Conservation (phyloP, 495 filamentous ascomycete genomes). For the Lepidopterella palustris region DNA sequence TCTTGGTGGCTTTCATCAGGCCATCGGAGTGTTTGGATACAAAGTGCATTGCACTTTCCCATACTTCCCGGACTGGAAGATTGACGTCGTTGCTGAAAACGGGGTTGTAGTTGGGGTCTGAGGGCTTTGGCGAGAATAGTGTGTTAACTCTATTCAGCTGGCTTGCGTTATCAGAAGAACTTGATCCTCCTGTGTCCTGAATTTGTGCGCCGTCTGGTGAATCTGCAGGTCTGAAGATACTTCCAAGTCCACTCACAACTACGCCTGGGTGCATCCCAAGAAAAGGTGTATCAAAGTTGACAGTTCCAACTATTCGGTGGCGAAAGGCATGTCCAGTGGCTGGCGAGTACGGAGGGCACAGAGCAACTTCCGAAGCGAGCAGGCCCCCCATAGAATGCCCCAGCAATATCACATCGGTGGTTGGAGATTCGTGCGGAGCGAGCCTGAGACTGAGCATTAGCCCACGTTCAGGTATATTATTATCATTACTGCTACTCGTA, state of each 20-base stretch:
- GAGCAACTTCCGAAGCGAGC: conserved; percentile 68
- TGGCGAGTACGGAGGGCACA: conserved; percentile 45
- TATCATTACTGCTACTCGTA: conserved; percentile 29
- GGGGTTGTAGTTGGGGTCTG: conserved; percentile 66
- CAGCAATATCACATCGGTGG: conserved; percentile 73
- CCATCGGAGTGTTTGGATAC: conserved; percentile 69
- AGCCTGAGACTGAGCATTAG: conserved; percentile 46
- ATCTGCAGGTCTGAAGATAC: conserved; percentile 58
- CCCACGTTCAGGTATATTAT: not conserved
- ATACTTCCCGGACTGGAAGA: conserved; percentile 56
- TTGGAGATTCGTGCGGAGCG: conserved; percentile 63
- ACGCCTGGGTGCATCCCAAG: conserved; percentile 87
- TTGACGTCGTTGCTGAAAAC: conserved; percentile 65
- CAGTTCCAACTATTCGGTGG: conserved; percentile 74
- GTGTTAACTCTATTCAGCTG: conserved; percentile 19
- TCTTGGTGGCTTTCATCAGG: conserved; percentile 59
- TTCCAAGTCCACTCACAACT: conserved; percentile 68
- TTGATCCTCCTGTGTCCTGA: not conserved
- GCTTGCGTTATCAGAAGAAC: conserved; percentile 16
- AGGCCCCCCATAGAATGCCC: conserved; percentile 92
- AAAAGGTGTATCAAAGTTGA: conserved; percentile 84
- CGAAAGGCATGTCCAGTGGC: conserved; percentile 41
- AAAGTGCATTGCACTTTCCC: conserved; percentile 66
- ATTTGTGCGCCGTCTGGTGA: not conserved
- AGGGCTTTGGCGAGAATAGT: conserved; percentile 23